Base-by-base conservation (phyloP, 2,329 filamentous ascomycete genomes). In the Aspergillus sp. region DNA sequence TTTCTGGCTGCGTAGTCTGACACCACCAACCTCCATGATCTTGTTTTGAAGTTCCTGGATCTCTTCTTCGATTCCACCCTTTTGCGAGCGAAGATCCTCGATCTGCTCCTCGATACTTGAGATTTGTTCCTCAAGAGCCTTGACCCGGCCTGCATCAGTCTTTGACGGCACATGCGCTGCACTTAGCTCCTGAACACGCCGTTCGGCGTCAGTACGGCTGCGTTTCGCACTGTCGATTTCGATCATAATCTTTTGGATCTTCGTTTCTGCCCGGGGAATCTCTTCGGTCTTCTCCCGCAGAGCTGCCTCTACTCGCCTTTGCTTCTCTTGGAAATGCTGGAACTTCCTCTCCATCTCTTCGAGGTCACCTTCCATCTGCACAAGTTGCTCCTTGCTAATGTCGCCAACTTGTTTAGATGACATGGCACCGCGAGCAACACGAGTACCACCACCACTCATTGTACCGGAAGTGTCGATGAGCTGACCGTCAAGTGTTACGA, bases 401-500 rank as follows among this genome's bases (percentile, higher is more conserved):
- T 96, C 91, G 1, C 90, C 85, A n/a, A 90, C 88, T 46, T 96
- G 87, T 76, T 96, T 98, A 11, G 93, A 96, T 0, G 93, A 98
- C 96, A 99, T 99, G 57, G 92, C 87, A 0, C 96, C 96, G 70
- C 88, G 91, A 67, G 93, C 93, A 56, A 95, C 90, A 15, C 90
- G 90, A 46, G 86, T 93, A 56, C 95, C 95, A 81, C 95, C 95
- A 80, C 95, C 95, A 58, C 91, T 96, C 95, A 99, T 98, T 37
- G 95, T 98, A 81, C 95, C 95, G 1, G 93, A 97, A 73, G 96
- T 96, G 78, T 99, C 95, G 65, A 99, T 98, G 52, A 99, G 83
- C 74, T 97, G 93, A 49, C 95, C 95, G 60, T 93, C 91, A 2
- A 99, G 84, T 0, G 95, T 99, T 41, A 99, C 95, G 3, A 99